These are phyloP conservation scores for Aspergillus sparsus DNA, from an alignment of 495 filamentous ascomycete species.

Conservation along the genomic window DNA sequence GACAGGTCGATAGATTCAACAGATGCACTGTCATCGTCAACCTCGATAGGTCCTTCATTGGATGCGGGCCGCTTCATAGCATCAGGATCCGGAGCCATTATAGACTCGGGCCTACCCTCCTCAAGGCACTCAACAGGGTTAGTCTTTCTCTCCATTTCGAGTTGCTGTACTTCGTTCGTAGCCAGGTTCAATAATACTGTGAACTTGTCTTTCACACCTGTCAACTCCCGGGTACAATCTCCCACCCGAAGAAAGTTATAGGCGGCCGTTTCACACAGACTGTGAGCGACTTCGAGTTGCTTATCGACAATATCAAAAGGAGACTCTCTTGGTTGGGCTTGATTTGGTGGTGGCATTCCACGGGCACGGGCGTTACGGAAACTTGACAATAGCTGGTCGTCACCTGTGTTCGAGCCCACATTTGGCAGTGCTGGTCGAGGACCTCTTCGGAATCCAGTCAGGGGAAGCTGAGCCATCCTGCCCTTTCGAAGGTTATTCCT, in stretches of 20 bases:
- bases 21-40: slow-evolving; percentile 43
- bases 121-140: slow-evolving; percentile 25
- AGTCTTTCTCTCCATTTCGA: slow-evolving; percentile 39
- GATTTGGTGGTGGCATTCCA: slow-evolving; percentile 18
- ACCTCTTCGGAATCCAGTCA: slow-evolving; percentile 18
- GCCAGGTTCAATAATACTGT: slow-evolving; percentile 43
- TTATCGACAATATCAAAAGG: slow-evolving; percentile 73
- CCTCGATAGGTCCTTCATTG: slow-evolving; percentile 39
- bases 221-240: slow-evolving; percentile 73
- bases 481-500: slow-evolving; percentile 81
- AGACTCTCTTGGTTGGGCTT: slow-evolving; percentile 21
- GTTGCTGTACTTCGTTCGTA: slow-evolving; percentile 41
- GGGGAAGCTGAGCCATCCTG: slow-evolving; percentile 49
- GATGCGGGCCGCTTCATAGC: slow-evolving; percentile 18
- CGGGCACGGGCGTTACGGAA: slow-evolving; percentile 38
- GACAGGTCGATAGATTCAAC: slow-evolving; percentile 46
- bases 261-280: slow-evolving; percentile 78
- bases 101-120: slow-evolving; percentile 12
- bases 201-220: slow-evolving; percentile 62
- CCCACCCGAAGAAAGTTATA: slow-evolving; percentile 85
- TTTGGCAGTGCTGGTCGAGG: neutral
- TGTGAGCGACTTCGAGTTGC: slow-evolving; percentile 74
- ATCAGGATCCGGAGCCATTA: neutral
- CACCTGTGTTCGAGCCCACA: neutral
- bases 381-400: slow-evolving; percentile 22